Evolutionary conservation across 495 filamentous ascomycete genomes (phyloP).

Genomic region (Tuber borchii): DNA sequence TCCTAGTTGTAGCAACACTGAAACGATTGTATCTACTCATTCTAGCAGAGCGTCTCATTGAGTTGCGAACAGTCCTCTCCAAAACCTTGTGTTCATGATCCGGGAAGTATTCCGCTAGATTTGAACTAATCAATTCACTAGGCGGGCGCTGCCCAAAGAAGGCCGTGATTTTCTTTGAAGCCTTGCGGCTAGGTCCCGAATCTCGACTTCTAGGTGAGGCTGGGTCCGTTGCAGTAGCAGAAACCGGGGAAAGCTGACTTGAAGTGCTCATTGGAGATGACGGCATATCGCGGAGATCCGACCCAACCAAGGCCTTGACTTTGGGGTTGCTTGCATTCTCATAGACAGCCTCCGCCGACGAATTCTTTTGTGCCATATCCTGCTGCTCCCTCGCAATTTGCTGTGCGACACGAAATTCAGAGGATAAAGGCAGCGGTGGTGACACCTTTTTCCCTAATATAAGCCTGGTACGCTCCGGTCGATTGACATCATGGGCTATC

Average conservation of each 20-base stretch:
- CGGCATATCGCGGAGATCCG: constrained; percentile 28
- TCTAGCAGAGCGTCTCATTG: constrained; percentile 78
- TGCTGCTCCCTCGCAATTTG: constrained; percentile 42
- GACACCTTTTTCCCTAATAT: constrained; percentile 57
- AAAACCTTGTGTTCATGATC: constrained; percentile 88
- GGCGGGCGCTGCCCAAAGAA: constrained; percentile 91
- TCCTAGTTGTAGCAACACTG: constrained; percentile 88
- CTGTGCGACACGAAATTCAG: constrained; percentile 35
- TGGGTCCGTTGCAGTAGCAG: constrained; percentile 18
- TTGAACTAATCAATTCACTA: constrained; percentile 93
- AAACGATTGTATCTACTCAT: constrained; percentile 85
- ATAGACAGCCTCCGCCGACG: constrained; percentile 25
- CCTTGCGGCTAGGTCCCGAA: constrained; percentile 27
- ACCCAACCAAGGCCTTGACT: constrained; percentile 31
- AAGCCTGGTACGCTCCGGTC: constrained; percentile 77
- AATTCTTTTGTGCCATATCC: constrained; percentile 26
- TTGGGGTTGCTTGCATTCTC: constrained; percentile 33
- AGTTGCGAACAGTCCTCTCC: constrained; percentile 85
- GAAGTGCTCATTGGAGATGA: constrained; percentile 15
- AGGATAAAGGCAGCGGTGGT: constrained; percentile 34
- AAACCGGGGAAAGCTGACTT: constrained; percentile 30
- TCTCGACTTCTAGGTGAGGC: constrained; percentile 29
- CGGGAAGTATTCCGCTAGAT: constrained; percentile 93
- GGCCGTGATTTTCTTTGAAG: constrained; percentile 41
- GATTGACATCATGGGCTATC: constrained; percentile 64